Evolutionary conservation across 768 basidiomycete genomes (phyloP), one percentile per base, ranked within the genome.

Genomic region (Gyrodon lividus): DNA sequence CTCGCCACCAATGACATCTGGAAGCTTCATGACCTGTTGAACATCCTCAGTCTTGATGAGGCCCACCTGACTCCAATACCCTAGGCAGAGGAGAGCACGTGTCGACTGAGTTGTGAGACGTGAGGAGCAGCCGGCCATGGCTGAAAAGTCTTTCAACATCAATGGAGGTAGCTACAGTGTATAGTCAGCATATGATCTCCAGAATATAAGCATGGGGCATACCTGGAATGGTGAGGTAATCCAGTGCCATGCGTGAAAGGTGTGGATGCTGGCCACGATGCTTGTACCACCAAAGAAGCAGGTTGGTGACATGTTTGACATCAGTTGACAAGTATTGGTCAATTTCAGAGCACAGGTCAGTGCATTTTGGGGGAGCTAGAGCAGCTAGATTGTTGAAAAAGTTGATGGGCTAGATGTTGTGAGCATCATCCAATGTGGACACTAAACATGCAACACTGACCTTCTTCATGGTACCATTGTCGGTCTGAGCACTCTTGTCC

Each of bases 121-220:
- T 56, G 3, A 73, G 54, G 3, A 72, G 23, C 5, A 66, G 55
- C 0, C 59, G 54, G 5, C 65, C 61, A 12, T 49, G 46, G 44
- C 64, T 68, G 44, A 71, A 72, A 4, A 65, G 37, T 0, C 53
- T 55, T 43, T 71, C 66, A 24, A 69, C 61, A 20, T 60, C 57
- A n/a, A 65, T 55, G 4, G 69, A 68, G 2, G 64, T 70, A 5
- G 64, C 70, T 71, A 40, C n/a, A 49, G 24, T 26, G 24, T 7
- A 26, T 26, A 26, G 24, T 26, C 24, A 26, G 24, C 24, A 26
- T 26, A 43, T 16, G 22, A 26, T 43, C 17, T 43, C 20, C 22
- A 43, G 13, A 43, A 43, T 16, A 43, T 43, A 43, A 26, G 23
- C 23, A 43, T 6, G 16, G 16, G 24, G 19, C 28, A 0, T 61